Evolutionary conservation across 257 asterid species (phyloP), one percentile per base, ranked within the genome.

Genomic region (Perilla frutescens): DNA sequence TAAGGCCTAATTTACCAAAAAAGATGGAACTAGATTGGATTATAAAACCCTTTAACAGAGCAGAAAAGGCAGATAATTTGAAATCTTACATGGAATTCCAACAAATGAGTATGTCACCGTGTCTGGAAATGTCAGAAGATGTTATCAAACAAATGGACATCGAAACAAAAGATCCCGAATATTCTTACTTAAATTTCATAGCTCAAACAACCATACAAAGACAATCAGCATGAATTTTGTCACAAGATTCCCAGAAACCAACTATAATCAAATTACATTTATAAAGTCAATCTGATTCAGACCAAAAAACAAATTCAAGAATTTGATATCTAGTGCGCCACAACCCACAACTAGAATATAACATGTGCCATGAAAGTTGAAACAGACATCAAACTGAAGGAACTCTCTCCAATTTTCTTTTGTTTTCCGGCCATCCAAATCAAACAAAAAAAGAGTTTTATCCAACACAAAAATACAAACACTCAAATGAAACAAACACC

Each of bases 61-160:
- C 62, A 69, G 69, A 70, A 84, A 50, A 81, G 62, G 82, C 66
- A 73, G 83, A 66, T 67, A 85, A 80, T 80, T 81, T 71, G 81
- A 68, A 84, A 44, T 84, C 89, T 71, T 79, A 81, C 82, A 68
- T 70, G 86, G 85, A 85, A 64, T 84, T 72, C 89, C 88, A 84
- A 72, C 48, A 43, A 13, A 73, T 63, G 63, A 76, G 71, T 48
- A 39, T 44, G 68, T 56, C 56, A 62, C 75, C 77, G 39, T 59
- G 50, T 44, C 66, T 67, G 68, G 14, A 62, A 77, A 63, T 81
- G 87, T 81, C 87, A 82, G 82, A 67, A 15, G 59, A 57, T 2
- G 39, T 60, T n/a, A 70, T 76, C 75, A 70, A 79, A 72, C 58
- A 56, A 73, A 60, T 20, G 56, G 76, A 59, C 76, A 77, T 36